Evolutionary conservation across 768 basidiomycete species (phyloP), one percentile per base, ranked within the genome.

Genomic region (Inosperma sp.): DNA sequence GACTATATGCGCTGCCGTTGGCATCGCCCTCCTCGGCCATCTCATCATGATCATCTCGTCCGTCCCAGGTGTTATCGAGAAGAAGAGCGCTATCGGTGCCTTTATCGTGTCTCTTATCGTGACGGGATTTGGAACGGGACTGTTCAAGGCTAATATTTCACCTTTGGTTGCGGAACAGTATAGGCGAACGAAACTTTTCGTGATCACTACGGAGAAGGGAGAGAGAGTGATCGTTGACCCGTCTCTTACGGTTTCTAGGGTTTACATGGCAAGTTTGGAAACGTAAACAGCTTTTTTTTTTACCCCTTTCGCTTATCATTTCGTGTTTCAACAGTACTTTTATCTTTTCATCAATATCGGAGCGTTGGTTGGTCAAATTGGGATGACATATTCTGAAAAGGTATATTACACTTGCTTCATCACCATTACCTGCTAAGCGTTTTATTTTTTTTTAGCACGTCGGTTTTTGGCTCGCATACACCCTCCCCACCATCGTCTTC

Each of bases 101-200:
- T 82, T 88, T 58, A 56, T 74, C 17, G 55, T 84, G 31, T 82
- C 84, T 0, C 67, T 89, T 44, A 62, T 89, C 47, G 68, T 88
- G 49, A 84, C 80, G 62, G 78, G 79, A 7, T 60, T 74, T 3
- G 75, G 86, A 14, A 78, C 86, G 8, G 86, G 86, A 6, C 69
- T 82, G 19, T 86, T 89, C 77, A 88, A 90, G 67, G 68, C 82
- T 2, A 89, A 88, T 63, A 82, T 90, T 54, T 84, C 82, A 0
- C 87, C 88, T 2, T 71, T 91, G 56, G 75, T 90, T 19, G 88
- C 88, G 6, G 88, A 90, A 62, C 88, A 90, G 59, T 84, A 84
- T 60, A 74, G 67, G 49, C 70, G 73, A 40, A 80, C 76, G 9
- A 73, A 72, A 53, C 69, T 74, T 12, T 86, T 82, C 63, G 67